Base-by-base conservation (phyloP, 139 green algal genomes). In the Dunaliella primolecta region DNA sequence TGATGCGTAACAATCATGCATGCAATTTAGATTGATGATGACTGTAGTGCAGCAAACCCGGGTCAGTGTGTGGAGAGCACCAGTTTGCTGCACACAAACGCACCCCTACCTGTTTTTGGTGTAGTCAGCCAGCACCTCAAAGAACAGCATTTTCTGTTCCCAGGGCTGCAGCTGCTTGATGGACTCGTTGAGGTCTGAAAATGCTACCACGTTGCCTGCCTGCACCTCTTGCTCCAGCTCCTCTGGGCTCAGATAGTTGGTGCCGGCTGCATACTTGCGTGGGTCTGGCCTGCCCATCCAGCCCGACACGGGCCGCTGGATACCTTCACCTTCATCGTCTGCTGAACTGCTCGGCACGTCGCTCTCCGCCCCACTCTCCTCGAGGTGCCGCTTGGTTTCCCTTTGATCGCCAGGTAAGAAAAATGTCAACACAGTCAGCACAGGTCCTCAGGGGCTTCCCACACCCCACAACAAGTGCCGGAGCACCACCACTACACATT, bases 211-310 rank as follows among this genome's bases (percentile, higher is more conserved):
- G 36, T 88, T 91, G 33, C 87, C 87, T 35, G 87, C 87, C 0
- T 37, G 33, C 1, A 88, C 31, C 82, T 91, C 87, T 74, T 91
- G 83, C 75, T 86, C 20, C 23, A 91, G 33, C 78, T 91, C 82
- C 33, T 82, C n/a, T 1, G 55, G 56, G n/a, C 46, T 83, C 31
- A 89, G 75, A 1, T 35, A 1, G 1, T 37, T 82, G 24, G 82
- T 91, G 82, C 82, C 82, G 0, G 85, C 55, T 0, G 79, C 79
- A 32, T 81, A 90, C 38, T 88, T 86, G 56, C 30, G 36, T 31
- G 87, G 84, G 82, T 91, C 87, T 2, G 87, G 87, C 2, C 74
- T 88, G 33, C 87, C 87, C 3, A 91, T 37, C 87, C 88, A 89
- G 24, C 88, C 88, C 30, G 36, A 2, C 38, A 88, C 76, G 24